Percentiles rank a stretch among this genome's conserved stretches.
Evolutionary conservation across 176 grass and related monocot species (phyloP).

Genomic region (Carex myosuroides): DNA sequence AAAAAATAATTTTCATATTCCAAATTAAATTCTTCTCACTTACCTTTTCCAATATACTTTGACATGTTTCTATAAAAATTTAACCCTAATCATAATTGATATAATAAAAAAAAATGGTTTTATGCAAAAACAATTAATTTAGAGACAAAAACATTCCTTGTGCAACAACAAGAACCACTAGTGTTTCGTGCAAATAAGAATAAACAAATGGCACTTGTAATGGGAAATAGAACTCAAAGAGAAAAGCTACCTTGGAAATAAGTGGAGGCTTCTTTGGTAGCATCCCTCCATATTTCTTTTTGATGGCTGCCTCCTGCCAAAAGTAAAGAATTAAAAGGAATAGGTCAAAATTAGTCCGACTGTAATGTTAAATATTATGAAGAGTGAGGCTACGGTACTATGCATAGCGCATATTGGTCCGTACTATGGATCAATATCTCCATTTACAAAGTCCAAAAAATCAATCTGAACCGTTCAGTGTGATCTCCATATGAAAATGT

Average conservation of each 20-base stretch:
- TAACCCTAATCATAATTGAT: not conserved
- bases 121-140: not conserved
- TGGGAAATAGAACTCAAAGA: not conserved
- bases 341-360: constrained; percentile 6
- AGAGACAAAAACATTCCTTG: not conserved
- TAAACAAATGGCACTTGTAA: not conserved
- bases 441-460: too few species aligned
- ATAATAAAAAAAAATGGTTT: not conserved
- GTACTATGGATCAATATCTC: too few species aligned
- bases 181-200: constrained; percentile 8
- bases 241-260: constrained; percentile 68
- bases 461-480: too few species aligned
- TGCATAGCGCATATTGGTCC: too few species aligned
- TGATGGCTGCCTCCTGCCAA: constrained; percentile 63
- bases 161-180: not conserved
- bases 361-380: not conserved
- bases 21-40: not conserved
- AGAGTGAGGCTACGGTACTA: too few species aligned
- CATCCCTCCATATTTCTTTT: constrained; percentile 90
- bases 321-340: not conserved
- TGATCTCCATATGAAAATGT: too few species aligned
- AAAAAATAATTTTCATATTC: not conserved
- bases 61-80: not conserved
- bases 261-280: constrained; percentile 80
- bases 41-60: not conserved